A percentile compares a stretch with the other conserved stretches of the same genome.
Conservation (phyloP, 2,329 filamentous ascomycete genomes). For the Berkeleyomyces basicola region DNA sequence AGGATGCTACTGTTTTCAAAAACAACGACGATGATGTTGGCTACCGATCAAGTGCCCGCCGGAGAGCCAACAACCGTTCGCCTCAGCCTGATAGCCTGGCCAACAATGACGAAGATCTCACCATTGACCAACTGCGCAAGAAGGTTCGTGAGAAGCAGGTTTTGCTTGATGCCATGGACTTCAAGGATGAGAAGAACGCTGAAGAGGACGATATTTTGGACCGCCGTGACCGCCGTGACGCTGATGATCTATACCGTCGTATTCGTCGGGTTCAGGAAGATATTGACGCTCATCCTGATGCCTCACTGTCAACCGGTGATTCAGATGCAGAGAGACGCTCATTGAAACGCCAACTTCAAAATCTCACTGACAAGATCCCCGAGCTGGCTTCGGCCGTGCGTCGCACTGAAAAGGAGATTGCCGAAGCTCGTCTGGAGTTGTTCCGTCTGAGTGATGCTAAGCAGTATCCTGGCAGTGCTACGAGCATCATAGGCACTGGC, state of each 20-base stretch:
- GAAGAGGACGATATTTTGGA: conserved; percentile 91
- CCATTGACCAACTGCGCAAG: conserved; percentile 76
- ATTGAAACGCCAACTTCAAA: conserved; percentile 78
- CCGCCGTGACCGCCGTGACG: conserved; percentile 74
- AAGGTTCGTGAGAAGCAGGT: conserved; percentile 89
- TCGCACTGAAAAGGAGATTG: conserved; percentile 78
- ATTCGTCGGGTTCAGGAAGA: conserved; percentile 87
- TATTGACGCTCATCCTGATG: conserved; percentile 77
- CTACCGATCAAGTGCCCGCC: conserved; percentile 85
- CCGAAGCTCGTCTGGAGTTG: conserved; percentile 77
- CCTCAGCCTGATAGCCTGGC: conserved; percentile 60
- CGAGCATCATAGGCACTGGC: conserved; percentile 76
- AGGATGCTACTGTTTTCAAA: conserved; percentile 92
- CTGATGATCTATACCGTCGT: conserved; percentile 83
- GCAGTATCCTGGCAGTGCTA: conserved; percentile 65
- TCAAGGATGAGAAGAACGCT: conserved; percentile 73
- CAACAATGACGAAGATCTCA: conserved; percentile 53
- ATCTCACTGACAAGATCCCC: conserved; percentile 74
- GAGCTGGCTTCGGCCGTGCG: conserved; percentile 85
- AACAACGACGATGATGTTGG: conserved; percentile 89
- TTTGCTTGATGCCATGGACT: conserved; percentile 87
- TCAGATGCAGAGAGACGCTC: conserved; percentile 76
- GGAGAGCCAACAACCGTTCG: conserved; percentile 60
- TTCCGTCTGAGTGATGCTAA: conserved; percentile 92
- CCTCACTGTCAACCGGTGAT: conserved; percentile 51